A percentile compares a stretch with the other conserved stretches of the same genome.
Evolutionary conservation across 306 rosid genomes (phyloP).

Genomic region (Quercus glauca): DNA sequence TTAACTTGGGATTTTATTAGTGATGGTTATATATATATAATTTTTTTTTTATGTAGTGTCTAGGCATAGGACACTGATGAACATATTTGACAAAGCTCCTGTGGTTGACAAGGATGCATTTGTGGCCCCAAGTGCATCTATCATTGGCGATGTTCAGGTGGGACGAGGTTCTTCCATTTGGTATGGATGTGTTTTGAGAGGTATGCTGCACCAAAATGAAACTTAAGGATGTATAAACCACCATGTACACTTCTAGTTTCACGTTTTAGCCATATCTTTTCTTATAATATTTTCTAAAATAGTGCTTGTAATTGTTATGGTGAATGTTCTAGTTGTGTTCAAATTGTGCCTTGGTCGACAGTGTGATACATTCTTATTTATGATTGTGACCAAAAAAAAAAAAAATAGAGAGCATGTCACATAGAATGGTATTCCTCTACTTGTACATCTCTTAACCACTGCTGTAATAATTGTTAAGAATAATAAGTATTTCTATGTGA

Average conservation of each 20-base stretch:
- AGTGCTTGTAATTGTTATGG: neutral
- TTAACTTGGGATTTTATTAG: neutral
- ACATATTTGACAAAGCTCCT: slow-evolving; percentile 72
- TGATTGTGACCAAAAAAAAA: neutral
- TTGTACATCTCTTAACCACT: neutral
- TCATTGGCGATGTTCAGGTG: slow-evolving; percentile 73
- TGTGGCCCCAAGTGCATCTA: slow-evolving; percentile 88
- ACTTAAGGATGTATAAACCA: neutral
- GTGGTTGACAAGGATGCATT: slow-evolving; percentile 76
- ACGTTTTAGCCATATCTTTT: neutral
- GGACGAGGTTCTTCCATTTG: slow-evolving; percentile 81
- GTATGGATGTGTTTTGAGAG: slow-evolving; percentile 97
- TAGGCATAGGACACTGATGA: slow-evolving; percentile 93
- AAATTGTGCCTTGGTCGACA: neutral
- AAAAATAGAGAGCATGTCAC: neutral
- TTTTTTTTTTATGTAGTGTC: slow-evolving; percentile 55
- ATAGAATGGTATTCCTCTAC: neutral
- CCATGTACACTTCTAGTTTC: neutral
- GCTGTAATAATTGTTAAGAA: neutral
- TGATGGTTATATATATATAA: neutral
- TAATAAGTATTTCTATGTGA: no score
- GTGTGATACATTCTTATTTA: neutral
- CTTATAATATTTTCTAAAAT: neutral
- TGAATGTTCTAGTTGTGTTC: neutral
- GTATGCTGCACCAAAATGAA: slow-evolving; percentile 30